phyloP scores from a whole-genome alignment of 345 rosid species.

The Gossypium anomalum region DNA sequence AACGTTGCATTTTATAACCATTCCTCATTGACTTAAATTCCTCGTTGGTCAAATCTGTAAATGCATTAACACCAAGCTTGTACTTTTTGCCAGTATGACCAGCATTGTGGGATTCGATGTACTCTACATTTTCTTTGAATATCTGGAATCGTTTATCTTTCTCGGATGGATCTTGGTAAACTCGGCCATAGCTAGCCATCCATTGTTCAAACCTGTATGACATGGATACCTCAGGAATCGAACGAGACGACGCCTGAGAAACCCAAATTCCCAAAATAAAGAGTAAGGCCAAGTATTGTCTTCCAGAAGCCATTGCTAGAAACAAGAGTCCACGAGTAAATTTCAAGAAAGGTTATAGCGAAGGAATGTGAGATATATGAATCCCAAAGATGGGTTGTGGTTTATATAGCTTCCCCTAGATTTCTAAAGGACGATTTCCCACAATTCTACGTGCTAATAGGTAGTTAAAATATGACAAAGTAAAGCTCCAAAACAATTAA shows the following conservation, averaged over 20 bases:
- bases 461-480: no score
- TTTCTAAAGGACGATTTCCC: neutral
- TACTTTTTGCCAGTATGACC: conserved; percentile 10
- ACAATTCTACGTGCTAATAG: neutral
- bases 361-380: neutral
- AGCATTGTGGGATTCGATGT: conserved; percentile 12
- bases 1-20: conserved; percentile 19
- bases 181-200: neutral
- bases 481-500: no score
- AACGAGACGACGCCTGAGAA: conserved; percentile 9
- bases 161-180: neutral
- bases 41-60: conserved; percentile 33
- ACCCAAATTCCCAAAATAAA: conserved; percentile 13
- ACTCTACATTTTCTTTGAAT: conserved; percentile 9
- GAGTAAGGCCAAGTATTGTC: neutral
- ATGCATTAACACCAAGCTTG: conserved; percentile 29
- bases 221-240: conserved; percentile 9
- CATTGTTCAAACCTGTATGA: conserved; percentile 10
- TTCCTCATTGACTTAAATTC: conserved; percentile 28
- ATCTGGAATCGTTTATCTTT: conserved; percentile 7
- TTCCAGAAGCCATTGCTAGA: conserved; percentile 1
- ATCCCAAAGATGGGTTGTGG: neutral
- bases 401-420: neutral
- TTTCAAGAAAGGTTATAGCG: no score
- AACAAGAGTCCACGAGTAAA: neutral